Evolutionary conservation across 1,284 basidiomycete species (phyloP).

Genomic region (Tilletia horrida): DNA sequence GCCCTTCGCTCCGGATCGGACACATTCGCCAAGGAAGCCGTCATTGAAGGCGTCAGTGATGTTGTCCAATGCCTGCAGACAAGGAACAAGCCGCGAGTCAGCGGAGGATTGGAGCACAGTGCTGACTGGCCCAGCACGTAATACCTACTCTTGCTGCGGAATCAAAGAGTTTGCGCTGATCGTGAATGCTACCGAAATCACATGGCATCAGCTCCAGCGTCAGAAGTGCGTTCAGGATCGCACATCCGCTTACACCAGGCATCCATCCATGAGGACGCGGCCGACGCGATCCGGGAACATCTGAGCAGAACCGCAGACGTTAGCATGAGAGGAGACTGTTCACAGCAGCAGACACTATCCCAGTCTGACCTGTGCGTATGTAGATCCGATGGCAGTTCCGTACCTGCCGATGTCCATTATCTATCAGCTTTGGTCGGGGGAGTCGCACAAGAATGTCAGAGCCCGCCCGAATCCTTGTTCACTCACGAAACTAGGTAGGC

Average conservation of each 20-base stretch:
- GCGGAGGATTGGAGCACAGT: no score
- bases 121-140: no score
- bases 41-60: constrained; percentile 33
- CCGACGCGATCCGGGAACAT: constrained; percentile 33
- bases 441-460: neutral
- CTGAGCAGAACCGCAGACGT: constrained; percentile 14
- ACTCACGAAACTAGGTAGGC: constrained; percentile 28
- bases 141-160: constrained; percentile 20
- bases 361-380: constrained; percentile 22
- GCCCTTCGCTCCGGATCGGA: constrained; percentile 25
- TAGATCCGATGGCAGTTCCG: constrained; percentile 33
- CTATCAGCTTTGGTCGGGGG: neutral
- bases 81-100: neutral
- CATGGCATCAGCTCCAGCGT: neutral
- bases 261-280: constrained; percentile 28
- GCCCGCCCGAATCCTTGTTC: no score
- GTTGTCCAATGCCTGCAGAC: constrained; percentile 31
- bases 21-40: constrained; percentile 33
- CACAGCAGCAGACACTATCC: no score
- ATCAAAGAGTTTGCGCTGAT: constrained; percentile 25
- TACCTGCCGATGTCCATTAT: constrained; percentile 15
- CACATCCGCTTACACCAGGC: constrained; percentile 21
- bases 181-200: constrained; percentile 20
- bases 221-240: neutral
- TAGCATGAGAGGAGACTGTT: neutral